Evolutionary conservation across 2,329 filamentous ascomycete species (phyloP), one percentile per base, ranked within the genome.

Genomic region (Blastomyces gilchristii): DNA sequence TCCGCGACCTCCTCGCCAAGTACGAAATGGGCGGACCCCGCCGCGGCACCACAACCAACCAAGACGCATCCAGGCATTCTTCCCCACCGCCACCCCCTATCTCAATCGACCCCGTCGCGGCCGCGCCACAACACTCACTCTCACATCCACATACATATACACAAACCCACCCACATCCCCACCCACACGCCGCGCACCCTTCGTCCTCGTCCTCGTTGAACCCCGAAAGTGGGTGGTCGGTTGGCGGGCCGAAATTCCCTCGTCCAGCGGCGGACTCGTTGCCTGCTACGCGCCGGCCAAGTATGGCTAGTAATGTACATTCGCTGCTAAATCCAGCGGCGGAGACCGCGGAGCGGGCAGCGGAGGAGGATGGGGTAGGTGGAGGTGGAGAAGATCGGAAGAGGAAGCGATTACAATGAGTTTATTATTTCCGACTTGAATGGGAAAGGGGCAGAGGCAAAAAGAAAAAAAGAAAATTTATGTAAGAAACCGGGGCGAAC

Each of bases 271-370:
- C 76, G 63, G 75, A 71, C 16, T 78, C 77, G 11, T 66, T 78
- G 0, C 85, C 86, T 2, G 84, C 84, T n/a, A 88, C 86, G 8
- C 77, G 87, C 62, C 80, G 86, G 65, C 86, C 84, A 34, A 88
- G 86, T 69, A 88, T 89, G 86, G 86, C 86, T 7, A 87, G 85
- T 67, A 88, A 86, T 68, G 83, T 87, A 28, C 85, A 87, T 71
- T 85, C 82, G 6, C 73, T 89, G 31, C 78, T 89, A 0, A 89
- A 89, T 67, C 87, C 86, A 6, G 84, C 86, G 16, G 85, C 87
- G 67, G 88, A 86, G 0, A 83, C 82, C 1, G 86, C 88, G 1
- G 86, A 88, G 72, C 75, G 85, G 64, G 82, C 84, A 25, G 85
- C 87, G 70, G 85, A 88, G 63, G 80, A 85, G 63, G 77, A 80